Evolutionary conservation across 148 eudicot genomes (phyloP), one percentile per base, ranked within the genome.

Genomic region (Silene latifolia): DNA sequence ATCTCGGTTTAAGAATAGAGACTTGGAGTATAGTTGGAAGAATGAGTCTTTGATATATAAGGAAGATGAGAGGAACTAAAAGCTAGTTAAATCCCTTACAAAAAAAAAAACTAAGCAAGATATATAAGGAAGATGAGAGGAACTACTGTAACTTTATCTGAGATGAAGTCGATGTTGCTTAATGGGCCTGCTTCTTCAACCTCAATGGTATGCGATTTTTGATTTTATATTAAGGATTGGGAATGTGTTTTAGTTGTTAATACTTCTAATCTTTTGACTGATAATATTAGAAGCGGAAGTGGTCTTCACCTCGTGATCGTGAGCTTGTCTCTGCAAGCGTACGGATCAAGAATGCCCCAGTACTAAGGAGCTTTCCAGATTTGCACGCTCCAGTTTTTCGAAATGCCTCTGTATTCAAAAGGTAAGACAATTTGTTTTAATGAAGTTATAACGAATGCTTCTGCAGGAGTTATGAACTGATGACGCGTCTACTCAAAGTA

Each of bases 381-480:
- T 80, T 87, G 70, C 79, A 90, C 78, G 81, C 86, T 82, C 86
- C 89, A 69, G 74, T 87, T 72, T 92, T 83, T 76, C 81, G 86
- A 21, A 90, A 92, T 78, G 79, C 78, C 67, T 92, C 97, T 71
- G 77, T 74, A 85, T 92, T 92, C 72, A 81, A 62, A 82, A 87
- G 91, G 93, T 91, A 82, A 62, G 10, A 15, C 44, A 8, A n/a
- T 63, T 12, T 46, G n/a, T 65, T n/a, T 23, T 44, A 7, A 64
- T 67, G 18, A 32, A 76, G 54, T 59, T 51, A 20, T 3, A 59
- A 51, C 64, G 48, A 48, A n/a, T 56, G 27, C 56, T 4, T 71
- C 75, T 78, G 69, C 80, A 92, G 97, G 91, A 92, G 97, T 46
- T 92, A 92, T 65, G 85, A 86, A 47, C 59, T 87, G 85, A 92